Base-by-base conservation (phyloP, 2,329 filamentous ascomycete genomes). In the Claviceps monticola region DNA sequence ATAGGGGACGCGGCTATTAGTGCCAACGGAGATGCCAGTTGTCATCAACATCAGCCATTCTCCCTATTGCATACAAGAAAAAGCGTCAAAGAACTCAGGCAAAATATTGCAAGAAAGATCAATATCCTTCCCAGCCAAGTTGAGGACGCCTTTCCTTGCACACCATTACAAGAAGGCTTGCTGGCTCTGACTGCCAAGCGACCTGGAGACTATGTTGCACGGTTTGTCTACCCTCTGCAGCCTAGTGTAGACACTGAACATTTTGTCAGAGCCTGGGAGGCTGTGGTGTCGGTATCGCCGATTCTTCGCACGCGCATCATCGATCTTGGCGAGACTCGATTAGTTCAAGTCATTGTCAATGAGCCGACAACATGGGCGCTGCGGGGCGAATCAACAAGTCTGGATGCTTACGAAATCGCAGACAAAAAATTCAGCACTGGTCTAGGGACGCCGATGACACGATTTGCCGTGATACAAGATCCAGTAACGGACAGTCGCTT, bases 121-220 rank as follows among this genome's bases (percentile, higher is more conserved):
- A n/a, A 46, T 16, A 47, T 56, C 11, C 36, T 46, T 16, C 39
- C 34, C 5, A 19, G 14, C 1, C 29, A 57, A 26, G 61, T 75
- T 13, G 69, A 74, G 46, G 74, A 78, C 52, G 61, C 74, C 0
- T 78, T 74, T 49, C 74, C 74, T 0, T 75, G 73, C 58, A 72
- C 73, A 0, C 67, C 74, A 0, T 60, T 75, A 2, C 75, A 78
- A 53, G 73, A 75, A 58, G 72, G 69, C 1, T 65, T 78, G 3
- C 68, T 78, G 59, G 71, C 73, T 1, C 58, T 76, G 16, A 72
- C 74, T 1, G 59, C 19, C 64, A 67, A 52, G 71, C 71, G 56
- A 62, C 69, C 46, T 61, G 64, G 23, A 23, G 70, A 71, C 0
- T 78, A 77, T 48, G 67, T 76, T 1, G 71, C 71, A 4, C 72